A percentile compares a stretch with the other conserved stretches of the same genome.
phyloP scores from a whole-genome alignment of 192 early-diverging fungal species.

The Backusella parvicylindrica region DNA sequence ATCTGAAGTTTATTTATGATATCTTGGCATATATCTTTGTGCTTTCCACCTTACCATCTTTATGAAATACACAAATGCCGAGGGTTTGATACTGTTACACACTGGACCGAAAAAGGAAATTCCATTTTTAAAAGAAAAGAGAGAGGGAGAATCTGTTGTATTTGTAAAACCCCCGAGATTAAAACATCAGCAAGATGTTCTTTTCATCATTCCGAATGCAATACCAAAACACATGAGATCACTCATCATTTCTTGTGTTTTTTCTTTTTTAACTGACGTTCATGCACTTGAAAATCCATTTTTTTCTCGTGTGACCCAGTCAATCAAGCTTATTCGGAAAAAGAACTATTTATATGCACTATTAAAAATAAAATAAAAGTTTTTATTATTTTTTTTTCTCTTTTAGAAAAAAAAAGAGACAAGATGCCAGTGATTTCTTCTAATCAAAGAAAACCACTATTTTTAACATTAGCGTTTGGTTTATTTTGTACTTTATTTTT shows the following conservation, averaged over 20 bases:
- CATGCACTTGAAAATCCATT: not conserved
- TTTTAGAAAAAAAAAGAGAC: not conserved
- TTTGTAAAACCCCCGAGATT: not conserved
- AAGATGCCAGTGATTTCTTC: constrained; percentile 14
- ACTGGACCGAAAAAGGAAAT: not conserved
- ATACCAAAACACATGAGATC: not conserved
- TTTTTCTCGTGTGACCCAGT: not conserved
- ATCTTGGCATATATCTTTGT: not conserved
- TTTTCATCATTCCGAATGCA: not conserved
- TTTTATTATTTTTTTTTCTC: not conserved
- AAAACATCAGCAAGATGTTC: not conserved
- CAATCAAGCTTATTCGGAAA: not conserved
- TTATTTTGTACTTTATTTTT: not conserved
- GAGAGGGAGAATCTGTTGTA: not conserved
- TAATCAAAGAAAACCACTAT: constrained; percentile 9
- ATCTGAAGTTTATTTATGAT: not conserved
- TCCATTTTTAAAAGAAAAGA: not conserved
- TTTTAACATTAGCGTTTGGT: not conserved
- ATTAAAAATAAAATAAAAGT: not conserved
- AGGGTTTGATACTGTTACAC: not conserved
- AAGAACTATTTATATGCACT: not conserved
- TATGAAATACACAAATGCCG: not conserved
- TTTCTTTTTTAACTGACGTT: not conserved
- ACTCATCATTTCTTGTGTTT: not conserved
- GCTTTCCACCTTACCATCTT: not conserved